phyloP scores from a whole-genome alignment of 129 eudicot species.

The Flaveria linearis region DNA sequence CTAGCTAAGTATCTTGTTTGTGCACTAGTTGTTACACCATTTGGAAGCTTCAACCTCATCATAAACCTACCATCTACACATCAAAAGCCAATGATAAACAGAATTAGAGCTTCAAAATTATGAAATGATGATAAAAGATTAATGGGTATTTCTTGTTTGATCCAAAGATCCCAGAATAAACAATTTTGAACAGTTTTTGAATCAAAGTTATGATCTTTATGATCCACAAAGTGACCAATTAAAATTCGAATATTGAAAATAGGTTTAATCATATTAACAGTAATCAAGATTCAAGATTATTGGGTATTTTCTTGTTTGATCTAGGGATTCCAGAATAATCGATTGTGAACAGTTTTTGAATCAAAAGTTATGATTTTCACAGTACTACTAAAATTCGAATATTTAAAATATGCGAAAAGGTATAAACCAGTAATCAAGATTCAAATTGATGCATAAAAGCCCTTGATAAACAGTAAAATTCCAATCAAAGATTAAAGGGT shows the following conservation, averaged over 20 bases:
- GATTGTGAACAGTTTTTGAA: slow-evolving; percentile 4
- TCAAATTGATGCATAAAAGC: too few relatives aligned
- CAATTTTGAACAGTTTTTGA: slow-evolving; percentile 1
- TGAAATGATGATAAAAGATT: not conserved
- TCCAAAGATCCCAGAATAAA: slow-evolving; percentile 2
- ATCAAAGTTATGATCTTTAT: slow-evolving; percentile 21
- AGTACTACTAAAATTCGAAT: not conserved
- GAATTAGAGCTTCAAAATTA: slow-evolving; percentile 24
- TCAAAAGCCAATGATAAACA: slow-evolving; percentile 26
- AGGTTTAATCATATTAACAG: too few relatives aligned
- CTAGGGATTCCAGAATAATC: not conserved
- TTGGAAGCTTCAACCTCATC: slow-evolving; percentile 98
- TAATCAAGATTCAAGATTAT: too few relatives aligned
- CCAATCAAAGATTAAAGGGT: slow-evolving; percentile 8
- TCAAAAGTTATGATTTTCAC: slow-evolving; percentile 7
- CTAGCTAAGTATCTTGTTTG: slow-evolving; percentile 93
- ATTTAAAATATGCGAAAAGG: slow-evolving; percentile 2
- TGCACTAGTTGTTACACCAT: slow-evolving; percentile 88
- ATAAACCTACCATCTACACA: slow-evolving; percentile 87
- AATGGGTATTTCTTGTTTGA: slow-evolving; percentile 16
- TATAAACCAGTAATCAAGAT: too few relatives aligned
- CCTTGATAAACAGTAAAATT: not conserved
- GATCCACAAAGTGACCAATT: not conserved
- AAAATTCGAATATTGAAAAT: not conserved
- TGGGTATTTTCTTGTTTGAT: slow-evolving; percentile 22